Percentiles rank a stretch among this genome's conserved stretches.
These are phyloP conservation scores for Cladosporium sp. DNA, from an alignment of 2,329 filamentous ascomycete genomes.

Conservation along the genomic window DNA sequence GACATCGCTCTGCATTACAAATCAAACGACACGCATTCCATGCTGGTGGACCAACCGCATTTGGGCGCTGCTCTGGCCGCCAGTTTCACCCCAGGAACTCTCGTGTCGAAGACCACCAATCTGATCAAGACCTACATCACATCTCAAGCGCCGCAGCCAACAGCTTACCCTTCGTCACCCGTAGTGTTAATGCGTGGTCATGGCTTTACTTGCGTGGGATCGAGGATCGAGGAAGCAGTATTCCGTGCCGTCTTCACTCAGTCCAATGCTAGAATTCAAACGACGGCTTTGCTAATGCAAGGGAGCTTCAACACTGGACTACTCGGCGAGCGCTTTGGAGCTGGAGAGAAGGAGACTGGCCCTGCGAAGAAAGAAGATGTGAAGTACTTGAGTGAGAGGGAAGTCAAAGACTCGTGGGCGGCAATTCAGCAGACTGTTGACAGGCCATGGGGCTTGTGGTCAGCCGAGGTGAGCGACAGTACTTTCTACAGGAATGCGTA, in stretches of 20 bases:
- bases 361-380: constrained; percentile 39
- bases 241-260: constrained; percentile 43
- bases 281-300: constrained; percentile 33
- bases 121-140: constrained; percentile 30
- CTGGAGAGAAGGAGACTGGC: constrained; percentile 36
- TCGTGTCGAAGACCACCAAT: constrained; percentile 24
- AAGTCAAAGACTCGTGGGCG: constrained; percentile 39
- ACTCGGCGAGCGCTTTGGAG: constrained; percentile 34
- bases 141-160: constrained; percentile 17
- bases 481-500: constrained; percentile 38
- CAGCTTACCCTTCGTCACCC: constrained; percentile 22
- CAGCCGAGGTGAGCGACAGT: constrained; percentile 37
- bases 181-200: constrained; percentile 40
- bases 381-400: constrained; percentile 39
- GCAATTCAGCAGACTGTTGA: constrained; percentile 29
- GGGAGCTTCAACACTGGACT: constrained; percentile 37
- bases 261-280: constrained; percentile 38
- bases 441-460: constrained; percentile 43
- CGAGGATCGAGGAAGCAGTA: constrained; percentile 42
- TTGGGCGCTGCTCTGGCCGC: constrained; percentile 32
- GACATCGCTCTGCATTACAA: constrained; percentile 32
- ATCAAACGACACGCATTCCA: constrained; percentile 26
- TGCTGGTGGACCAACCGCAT: constrained; percentile 32
- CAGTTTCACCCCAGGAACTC: constrained; percentile 26
- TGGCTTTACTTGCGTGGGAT: constrained; percentile 42